phyloP scores from a whole-genome alignment of 2,329 filamentous ascomycete species.

The Penicillium sp. region DNA sequence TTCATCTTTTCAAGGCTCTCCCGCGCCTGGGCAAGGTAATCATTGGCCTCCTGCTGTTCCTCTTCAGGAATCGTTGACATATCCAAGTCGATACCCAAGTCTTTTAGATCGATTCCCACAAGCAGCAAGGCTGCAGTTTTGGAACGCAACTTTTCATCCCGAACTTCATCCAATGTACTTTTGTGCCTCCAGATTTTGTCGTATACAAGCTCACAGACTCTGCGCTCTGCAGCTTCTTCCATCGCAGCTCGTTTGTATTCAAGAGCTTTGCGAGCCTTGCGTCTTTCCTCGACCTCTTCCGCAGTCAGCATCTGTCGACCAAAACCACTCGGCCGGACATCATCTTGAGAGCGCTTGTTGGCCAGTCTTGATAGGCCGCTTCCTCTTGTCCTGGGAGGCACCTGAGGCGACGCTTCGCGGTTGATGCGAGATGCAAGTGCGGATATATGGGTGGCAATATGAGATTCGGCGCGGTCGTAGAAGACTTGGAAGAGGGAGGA shows the following conservation, averaged over 20 bases:
- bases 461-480: constrained; percentile 74
- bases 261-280: constrained; percentile 72
- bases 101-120: constrained; percentile 85
- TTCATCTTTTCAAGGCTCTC: constrained; percentile 77
- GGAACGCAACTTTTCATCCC: constrained; percentile 90
- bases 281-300: constrained; percentile 76
- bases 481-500: constrained; percentile 93
- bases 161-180: constrained; percentile 87
- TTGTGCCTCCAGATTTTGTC: constrained; percentile 86
- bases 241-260: constrained; percentile 74
- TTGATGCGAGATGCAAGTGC: constrained; percentile 72
- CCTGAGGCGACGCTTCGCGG: constrained; percentile 62
- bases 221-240: constrained; percentile 88
- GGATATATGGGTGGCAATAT: constrained; percentile 84
- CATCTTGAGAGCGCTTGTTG: constrained; percentile 40
- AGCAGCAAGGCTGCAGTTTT: constrained; percentile 86
- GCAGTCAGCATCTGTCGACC: constrained; percentile 88
- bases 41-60: constrained; percentile 66
- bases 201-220: constrained; percentile 82
- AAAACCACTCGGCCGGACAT: constrained; percentile 37
- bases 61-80: constrained; percentile 53
- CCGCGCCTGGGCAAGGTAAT: constrained; percentile 69
- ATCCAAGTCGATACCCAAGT: constrained; percentile 75
- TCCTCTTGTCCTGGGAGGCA: constrained; percentile 56
- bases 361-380: constrained; percentile 55